phyloP scores from a whole-genome alignment of 768 basidiomycete genomes.

The Melanogaster broomeanus region DNA sequence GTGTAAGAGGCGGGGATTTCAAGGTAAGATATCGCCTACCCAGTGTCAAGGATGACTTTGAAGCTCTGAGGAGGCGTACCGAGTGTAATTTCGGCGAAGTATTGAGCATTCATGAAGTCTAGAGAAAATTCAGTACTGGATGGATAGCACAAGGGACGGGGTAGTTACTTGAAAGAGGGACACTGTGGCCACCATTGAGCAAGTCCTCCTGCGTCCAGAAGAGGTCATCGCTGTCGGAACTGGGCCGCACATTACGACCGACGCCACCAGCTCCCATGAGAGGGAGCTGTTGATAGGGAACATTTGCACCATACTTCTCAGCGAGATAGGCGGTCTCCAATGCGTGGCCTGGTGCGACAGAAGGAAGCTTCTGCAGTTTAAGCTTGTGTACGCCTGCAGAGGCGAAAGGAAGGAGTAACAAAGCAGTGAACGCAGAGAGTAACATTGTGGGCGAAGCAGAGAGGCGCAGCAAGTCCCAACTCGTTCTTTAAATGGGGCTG shows the following conservation, averaged over 20 bases:
- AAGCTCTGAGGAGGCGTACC: constrained; percentile 87
- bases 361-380: constrained; percentile 85
- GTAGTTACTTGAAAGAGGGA: constrained; percentile 85
- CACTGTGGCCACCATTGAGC: constrained; percentile 73
- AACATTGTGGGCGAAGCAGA: constrained; percentile 39
- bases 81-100: constrained; percentile 84
- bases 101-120: constrained; percentile 99
- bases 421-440: constrained; percentile 39
- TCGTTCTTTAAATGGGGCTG: constrained; percentile 29
- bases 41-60: constrained; percentile 95
- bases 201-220: constrained; percentile 81
- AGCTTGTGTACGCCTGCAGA: constrained; percentile 72
- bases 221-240: constrained; percentile 55
- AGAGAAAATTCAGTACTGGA: constrained; percentile 8
- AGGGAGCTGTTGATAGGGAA: constrained; percentile 52
- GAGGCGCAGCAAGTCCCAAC: constrained; percentile 4
- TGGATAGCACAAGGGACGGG: not conserved
- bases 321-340: constrained; percentile 84
- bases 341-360: constrained; percentile 57
- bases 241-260: constrained; percentile 60
- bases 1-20: not conserved
- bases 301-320: constrained; percentile 81
- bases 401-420: constrained; percentile 48
- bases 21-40: constrained; percentile 41
- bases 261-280: constrained; percentile 74